Percentiles rank a stretch among this genome's conserved stretches.
Conservation (phyloP, 2,329 filamentous ascomycete genomes). For the Blumeria hordei region DNA sequence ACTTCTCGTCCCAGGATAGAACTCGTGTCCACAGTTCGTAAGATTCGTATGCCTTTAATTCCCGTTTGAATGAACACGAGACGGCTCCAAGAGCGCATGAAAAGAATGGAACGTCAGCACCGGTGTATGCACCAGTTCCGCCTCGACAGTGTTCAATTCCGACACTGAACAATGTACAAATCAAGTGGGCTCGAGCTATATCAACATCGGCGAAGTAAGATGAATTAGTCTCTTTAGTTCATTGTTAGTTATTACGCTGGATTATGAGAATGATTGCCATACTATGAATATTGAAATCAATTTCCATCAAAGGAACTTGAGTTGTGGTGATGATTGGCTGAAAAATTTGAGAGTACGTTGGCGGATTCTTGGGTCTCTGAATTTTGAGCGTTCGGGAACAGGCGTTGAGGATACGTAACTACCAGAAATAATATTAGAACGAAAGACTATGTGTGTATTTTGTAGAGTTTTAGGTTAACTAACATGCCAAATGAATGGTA, state of each 20-base stretch:
- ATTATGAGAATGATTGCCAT: constrained; percentile 38
- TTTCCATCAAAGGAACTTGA: constrained; percentile 35
- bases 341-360: constrained; percentile 26
- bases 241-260: constrained; percentile 39
- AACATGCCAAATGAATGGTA: constrained; percentile 36
- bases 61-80: constrained; percentile 48
- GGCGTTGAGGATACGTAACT: constrained; percentile 16
- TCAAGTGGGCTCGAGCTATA: constrained; percentile 53
- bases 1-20: constrained; percentile 61
- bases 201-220: constrained; percentile 51
- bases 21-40: constrained; percentile 55
- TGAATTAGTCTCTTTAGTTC: constrained; percentile 45
- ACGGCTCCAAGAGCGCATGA: constrained; percentile 49
- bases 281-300: constrained; percentile 49
- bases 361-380: constrained; percentile 18
- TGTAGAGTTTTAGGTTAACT: constrained; percentile 9
- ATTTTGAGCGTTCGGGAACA: constrained; percentile 22
- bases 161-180: constrained; percentile 40
- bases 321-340: constrained; percentile 32
- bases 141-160: constrained; percentile 21
- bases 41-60: constrained; percentile 42
- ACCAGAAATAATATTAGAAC: neutral
- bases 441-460: neutral
- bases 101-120: constrained; percentile 16
- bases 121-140: constrained; percentile 17